Conservation (phyloP, 2,329 filamentous ascomycete species). For the Aspergillus sp. region DNA sequence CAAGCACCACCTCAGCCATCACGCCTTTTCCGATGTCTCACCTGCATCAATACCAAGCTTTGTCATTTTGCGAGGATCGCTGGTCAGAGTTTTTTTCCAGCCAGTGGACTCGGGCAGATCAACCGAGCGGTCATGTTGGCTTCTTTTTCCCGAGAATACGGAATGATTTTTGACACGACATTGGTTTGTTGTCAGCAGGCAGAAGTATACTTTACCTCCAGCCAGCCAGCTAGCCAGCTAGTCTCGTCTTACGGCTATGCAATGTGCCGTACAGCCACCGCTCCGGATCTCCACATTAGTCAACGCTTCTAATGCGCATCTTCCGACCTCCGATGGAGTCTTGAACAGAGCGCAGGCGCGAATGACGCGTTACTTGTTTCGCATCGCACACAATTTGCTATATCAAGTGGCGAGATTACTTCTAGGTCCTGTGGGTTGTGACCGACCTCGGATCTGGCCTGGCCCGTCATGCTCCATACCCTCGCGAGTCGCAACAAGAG, state of each 20-base stretch:
- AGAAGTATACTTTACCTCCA: neutral
- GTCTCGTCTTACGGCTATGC: neutral
- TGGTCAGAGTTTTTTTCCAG: neutral
- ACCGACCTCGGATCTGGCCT: neutral
- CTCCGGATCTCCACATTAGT: slow-evolving; percentile 1
- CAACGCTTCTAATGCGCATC: neutral
- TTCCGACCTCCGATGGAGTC: neutral
- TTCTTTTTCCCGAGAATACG: neutral
- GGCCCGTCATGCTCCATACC: neutral
- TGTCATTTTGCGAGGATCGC: neutral
- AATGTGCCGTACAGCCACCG: slow-evolving; percentile 1
- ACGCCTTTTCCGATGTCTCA: neutral
- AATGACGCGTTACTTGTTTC: slow-evolving; percentile 3
- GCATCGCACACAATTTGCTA: neutral
- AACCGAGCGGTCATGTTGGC: neutral
- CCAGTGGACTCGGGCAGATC: neutral
- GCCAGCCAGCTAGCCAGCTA: neutral
- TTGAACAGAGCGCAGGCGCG: neutral
- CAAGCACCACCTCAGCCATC: neutral
- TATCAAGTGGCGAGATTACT: neutral
- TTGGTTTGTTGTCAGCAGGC: neutral
- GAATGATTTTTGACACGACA: slow-evolving; percentile 1
- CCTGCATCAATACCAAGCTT: neutral
- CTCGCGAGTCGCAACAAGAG: neutral
- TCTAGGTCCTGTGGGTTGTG: neutral